A percentile compares a stretch with the other conserved stretches of the same genome.
phyloP scores from a whole-genome alignment of 306 rosid species.

The Calophaca sinica region DNA sequence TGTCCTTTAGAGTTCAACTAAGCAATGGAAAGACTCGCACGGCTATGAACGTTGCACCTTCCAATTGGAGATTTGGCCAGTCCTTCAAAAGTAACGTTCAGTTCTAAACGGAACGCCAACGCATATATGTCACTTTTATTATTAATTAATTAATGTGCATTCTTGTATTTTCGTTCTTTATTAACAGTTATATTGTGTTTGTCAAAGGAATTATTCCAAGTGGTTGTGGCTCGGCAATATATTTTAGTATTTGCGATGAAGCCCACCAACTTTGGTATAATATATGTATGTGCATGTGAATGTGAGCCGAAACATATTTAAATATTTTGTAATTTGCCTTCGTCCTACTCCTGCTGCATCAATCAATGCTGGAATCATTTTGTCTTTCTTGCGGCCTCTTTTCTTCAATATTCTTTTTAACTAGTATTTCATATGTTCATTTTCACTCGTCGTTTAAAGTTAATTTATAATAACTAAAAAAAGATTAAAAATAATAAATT shows the following conservation, averaged over 20 bases:
- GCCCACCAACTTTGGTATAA: conserved; percentile 37
- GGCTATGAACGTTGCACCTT: conserved; percentile 54
- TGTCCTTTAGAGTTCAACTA: conserved; percentile 65
- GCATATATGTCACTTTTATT: neutral
- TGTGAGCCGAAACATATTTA: neutral
- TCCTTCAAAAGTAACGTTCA: conserved; percentile 55
- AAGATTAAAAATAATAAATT: too few species aligned
- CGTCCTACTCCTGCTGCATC: too few species aligned
- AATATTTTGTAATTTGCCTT: neutral
- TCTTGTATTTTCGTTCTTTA: neutral
- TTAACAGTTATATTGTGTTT: neutral
- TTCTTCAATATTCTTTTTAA: too few species aligned
- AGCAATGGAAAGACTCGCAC: conserved; percentile 50
- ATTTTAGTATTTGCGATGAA: conserved; percentile 42
- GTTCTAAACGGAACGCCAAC: conserved; percentile 28
- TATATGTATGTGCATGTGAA: neutral
- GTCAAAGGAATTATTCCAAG: neutral
- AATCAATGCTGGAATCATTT: too few species aligned
- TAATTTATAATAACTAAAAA: too few species aligned
- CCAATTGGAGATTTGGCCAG: conserved; percentile 70
- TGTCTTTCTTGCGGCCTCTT: too few species aligned
- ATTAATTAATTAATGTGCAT: neutral
- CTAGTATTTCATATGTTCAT: too few species aligned
- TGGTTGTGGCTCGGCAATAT: conserved; percentile 43
- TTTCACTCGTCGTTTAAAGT: too few species aligned